phyloP scores from a whole-genome alignment of 2,329 filamentous ascomycete genomes.

The Cytospora chrysosperma region DNA sequence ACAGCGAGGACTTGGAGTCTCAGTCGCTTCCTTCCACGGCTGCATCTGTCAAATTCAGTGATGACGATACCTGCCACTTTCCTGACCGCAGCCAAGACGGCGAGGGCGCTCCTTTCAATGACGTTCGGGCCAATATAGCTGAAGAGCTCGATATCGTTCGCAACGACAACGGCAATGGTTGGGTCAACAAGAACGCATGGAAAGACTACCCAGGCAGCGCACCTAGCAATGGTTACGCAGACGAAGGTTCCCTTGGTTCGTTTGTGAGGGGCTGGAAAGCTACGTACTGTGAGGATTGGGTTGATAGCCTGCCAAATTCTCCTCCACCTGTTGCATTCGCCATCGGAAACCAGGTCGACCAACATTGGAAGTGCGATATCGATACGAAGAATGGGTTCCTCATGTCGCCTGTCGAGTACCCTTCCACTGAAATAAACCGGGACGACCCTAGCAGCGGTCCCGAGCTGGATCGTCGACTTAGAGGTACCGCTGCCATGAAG shows the following conservation, averaged over 20 bases:
- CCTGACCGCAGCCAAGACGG: neutral
- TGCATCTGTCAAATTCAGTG: neutral
- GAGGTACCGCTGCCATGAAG: slow-evolving; percentile 1
- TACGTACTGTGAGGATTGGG: slow-evolving; percentile 11
- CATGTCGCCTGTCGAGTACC: slow-evolving; percentile 20
- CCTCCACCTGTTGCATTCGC: neutral
- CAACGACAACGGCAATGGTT: slow-evolving; percentile 7
- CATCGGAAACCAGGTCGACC: neutral
- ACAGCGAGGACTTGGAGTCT: slow-evolving; percentile 2
- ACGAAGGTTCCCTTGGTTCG: neutral
- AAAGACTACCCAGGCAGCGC: slow-evolving; percentile 1
- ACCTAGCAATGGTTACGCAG: neutral
- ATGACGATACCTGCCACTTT: neutral
- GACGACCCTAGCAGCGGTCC: neutral
- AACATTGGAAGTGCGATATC: slow-evolving; percentile 21
- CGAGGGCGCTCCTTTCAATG: neutral
- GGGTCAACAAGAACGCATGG: slow-evolving; percentile 14
- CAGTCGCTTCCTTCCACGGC: slow-evolving; percentile 18
- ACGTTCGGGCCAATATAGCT: slow-evolving; percentile 19
- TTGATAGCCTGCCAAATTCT: neutral
- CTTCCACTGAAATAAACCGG: slow-evolving; percentile 9
- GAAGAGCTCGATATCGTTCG: slow-evolving; percentile 19
- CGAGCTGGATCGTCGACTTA: neutral
- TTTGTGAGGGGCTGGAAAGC: neutral
- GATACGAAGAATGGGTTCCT: slow-evolving; percentile 15